Evolutionary conservation across 441 rosid genomes (phyloP), one percentile per base, ranked within the genome.

Genomic region (Capsella rubella): DNA sequence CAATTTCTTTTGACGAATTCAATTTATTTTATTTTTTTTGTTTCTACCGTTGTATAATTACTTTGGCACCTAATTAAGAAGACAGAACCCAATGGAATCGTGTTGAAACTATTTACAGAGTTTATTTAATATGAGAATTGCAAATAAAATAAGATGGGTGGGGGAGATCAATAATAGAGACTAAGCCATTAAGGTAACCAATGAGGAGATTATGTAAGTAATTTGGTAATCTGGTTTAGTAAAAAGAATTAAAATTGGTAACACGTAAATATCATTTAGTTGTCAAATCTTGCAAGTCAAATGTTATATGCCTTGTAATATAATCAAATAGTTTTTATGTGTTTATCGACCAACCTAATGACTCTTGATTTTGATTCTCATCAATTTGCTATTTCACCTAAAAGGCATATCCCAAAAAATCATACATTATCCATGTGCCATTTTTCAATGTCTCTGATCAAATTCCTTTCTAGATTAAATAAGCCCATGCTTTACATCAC

Each of bases 241-340:
- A 8, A 56, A 56, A 42, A 57, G 9, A 57, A 31, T 29, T 14
- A 18, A 59, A 18, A 3, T 37, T 18, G 80, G 76, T 77, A 64
- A 71, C 57, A 59, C 32, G 80, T 77, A 50, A 64, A 64, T 64
- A 64, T 71, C 80, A 71, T 51, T 57, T 57, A 64, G 76, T 64
- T 77, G 76, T 58, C 76, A 25, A 71, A 40, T 57, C 54, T 56
- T 70, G 32, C 21, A 70, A 69, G 72, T 76, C 80, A 76, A 76
- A 57, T 70, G 54, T 64, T 49, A 63, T 63, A 58, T 69, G 42
- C 75, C 5, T 46, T 59, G 37, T 54, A 45, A 45, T 46, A 76
- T 62, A 54, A 55, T 70, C 49, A 21, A 18, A 6, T 61, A 61
- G 67, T 62, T 70, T 21, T 31, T 18, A 64, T 76, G 76, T 76